A percentile compares a stretch with the other conserved stretches of the same genome.
Evolutionary conservation across 2,329 filamentous ascomycete genomes (phyloP).

Genomic region (Venturiaceae sp.): DNA sequence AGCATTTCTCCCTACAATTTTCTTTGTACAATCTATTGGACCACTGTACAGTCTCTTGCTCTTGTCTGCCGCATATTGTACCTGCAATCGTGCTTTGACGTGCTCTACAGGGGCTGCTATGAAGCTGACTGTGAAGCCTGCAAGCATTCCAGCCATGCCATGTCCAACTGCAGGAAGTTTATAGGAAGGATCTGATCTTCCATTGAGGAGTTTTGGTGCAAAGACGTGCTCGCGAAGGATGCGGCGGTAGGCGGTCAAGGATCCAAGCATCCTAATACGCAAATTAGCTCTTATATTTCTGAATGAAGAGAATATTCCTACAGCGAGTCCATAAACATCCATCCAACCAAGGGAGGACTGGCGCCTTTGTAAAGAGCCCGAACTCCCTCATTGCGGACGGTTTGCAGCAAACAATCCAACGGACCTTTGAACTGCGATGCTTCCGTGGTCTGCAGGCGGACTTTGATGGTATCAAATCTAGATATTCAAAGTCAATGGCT

Average conservation of each 20-base stretch:
- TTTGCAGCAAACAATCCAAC: conserved; percentile 75
- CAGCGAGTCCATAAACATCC: conserved; percentile 95
- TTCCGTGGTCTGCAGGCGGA: conserved; percentile 82
- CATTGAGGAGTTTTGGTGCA: conserved; percentile 18
- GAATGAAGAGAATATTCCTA: conserved; percentile 19
- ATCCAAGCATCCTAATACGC: conserved; percentile 64
- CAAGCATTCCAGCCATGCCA: conserved; percentile 76
- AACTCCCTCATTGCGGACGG: conserved; percentile 75
- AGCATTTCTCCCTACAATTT: conserved; percentile 42
- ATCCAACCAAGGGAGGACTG: conserved; percentile 82
- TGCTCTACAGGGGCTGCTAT: conserved; percentile 92
- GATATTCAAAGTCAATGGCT: background rate
- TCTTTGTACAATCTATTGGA: conserved; percentile 71
- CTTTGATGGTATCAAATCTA: conserved; percentile 91
- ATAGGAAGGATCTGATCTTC: conserved; percentile 21
- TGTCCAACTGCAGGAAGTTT: conserved; percentile 70
- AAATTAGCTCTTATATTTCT: background rate
- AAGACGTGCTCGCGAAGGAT: conserved; percentile 76
- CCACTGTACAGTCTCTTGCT: conserved; percentile 71
- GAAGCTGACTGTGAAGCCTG: conserved; percentile 83
- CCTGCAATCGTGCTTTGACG: conserved; percentile 85
- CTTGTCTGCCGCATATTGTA: conserved; percentile 81
- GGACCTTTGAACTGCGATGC: conserved; percentile 73
- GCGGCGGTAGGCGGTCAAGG: conserved; percentile 79
- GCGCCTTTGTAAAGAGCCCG: conserved; percentile 89